Conservation (phyloP, 1,284 basidiomycete genomes). For the Trichosporon sp. region DNA sequence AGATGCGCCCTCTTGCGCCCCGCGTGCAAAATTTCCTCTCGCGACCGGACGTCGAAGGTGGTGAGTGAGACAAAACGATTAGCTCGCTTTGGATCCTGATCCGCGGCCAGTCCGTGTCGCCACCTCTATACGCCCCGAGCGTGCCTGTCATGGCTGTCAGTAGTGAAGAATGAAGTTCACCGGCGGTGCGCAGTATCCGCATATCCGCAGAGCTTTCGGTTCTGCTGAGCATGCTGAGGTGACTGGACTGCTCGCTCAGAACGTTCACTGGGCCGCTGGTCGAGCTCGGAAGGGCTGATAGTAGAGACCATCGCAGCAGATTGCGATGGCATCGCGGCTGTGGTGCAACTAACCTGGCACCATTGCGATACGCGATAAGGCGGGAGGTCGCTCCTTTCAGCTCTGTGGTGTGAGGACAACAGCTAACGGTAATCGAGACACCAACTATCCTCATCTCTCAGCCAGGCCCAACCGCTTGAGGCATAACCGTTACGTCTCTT, state of each 20-base stretch:
- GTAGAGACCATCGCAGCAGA: too few relatives aligned
- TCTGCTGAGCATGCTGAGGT: background rate
- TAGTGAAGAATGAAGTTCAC: background rate
- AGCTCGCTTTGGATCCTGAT: background rate
- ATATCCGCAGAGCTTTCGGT: background rate
- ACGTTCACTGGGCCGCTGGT: too few relatives aligned
- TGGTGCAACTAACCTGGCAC: too few relatives aligned
- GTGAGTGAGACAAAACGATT: background rate
- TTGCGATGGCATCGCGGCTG: too few relatives aligned
- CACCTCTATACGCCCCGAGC: background rate
- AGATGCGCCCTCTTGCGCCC: conserved; percentile 10
- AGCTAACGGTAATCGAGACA: too few relatives aligned
- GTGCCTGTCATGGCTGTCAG: background rate
- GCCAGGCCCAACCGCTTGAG: too few relatives aligned
- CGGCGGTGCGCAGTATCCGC: background rate
- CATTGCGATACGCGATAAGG: too few relatives aligned
- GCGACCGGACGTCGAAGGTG: background rate
- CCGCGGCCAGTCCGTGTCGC: background rate
- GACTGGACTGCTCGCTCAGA: background rate
- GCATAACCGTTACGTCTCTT: too few relatives aligned
- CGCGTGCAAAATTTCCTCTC: background rate
- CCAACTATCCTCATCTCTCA: too few relatives aligned
- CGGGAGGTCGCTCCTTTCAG: too few relatives aligned
- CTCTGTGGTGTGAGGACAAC: too few relatives aligned
- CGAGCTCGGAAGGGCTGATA: too few relatives aligned